Base-by-base conservation (phyloP, 2,329 filamentous ascomycete species). In the Phaeosphaeria sp. region DNA sequence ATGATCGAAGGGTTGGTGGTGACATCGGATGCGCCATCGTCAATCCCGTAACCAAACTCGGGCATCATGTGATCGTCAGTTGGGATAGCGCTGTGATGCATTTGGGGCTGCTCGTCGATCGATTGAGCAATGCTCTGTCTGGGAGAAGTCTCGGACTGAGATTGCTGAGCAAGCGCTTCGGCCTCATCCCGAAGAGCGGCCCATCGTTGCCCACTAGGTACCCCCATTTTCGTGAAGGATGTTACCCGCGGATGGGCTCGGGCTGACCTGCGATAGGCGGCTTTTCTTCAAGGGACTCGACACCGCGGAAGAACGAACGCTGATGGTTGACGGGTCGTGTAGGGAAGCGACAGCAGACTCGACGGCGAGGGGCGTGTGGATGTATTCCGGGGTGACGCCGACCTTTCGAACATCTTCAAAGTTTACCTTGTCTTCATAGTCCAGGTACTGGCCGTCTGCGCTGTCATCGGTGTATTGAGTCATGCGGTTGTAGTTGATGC, bases 301-400 rank as follows among this genome's bases (percentile, higher is more conserved):
- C 1, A 71, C 61, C 17, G 53, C 50, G 18, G 77, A 78, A 1
- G 77, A 78, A 11, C 71, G 75, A 46, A 77, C 71, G 46, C 79
- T 93, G 52, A 97, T 73, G 13, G 89, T 85, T 1, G 92, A 96
- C 0, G 92, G 94, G 18, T 93, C 92, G 67, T 95, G 90, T 6
- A 98, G 81, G 17, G 93, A 97, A 7, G 94, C 94, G 11, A 98
- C 93, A 10, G 90, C 91, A 15, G 93, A 97, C 76, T 97, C 93
- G 0, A 96, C 88, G 1, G 86, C 92, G 33, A 88, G 72, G 1
- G 86, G 87, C 1, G 87, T 88, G 66, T 93, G 88, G 2, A 96
- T 84, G 70, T 92, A 89, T 64, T 91, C 84, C 1, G 92, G 89
- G 66, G 91, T 96, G 11, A 88, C 88, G 43, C 85, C 89, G 47